Percentiles rank a stretch among this genome's conserved stretches.
phyloP scores from a whole-genome alignment of 805 yeast species.

The Pichia manshurica region DNA sequence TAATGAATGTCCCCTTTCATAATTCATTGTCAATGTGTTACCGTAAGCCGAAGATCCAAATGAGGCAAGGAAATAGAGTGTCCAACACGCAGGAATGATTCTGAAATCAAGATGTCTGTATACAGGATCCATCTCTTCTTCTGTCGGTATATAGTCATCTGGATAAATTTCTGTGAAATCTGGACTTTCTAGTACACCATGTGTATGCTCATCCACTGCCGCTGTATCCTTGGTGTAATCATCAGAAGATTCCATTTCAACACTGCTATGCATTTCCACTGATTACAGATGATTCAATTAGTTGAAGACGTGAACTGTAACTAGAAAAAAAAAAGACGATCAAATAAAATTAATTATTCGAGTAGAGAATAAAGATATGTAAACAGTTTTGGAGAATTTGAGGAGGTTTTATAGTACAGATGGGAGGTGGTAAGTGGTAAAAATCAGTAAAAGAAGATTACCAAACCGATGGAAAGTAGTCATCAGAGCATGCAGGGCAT shows the following conservation, averaged over 20 bases:
- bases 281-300: too few relatives aligned
- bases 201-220: not conserved
- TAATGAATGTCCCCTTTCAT: constrained; percentile 54
- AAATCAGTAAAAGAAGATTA: too few relatives aligned
- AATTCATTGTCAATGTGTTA: constrained; percentile 74
- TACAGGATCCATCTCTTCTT: constrained; percentile 42
- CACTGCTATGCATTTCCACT: not conserved
- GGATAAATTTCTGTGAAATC: constrained; percentile 6
- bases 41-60: constrained; percentile 77
- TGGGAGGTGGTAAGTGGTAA: too few relatives aligned
- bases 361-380: not conserved
- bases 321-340: not conserved
- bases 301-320: not conserved
- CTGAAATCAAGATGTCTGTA: constrained; percentile 62
- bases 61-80: constrained; percentile 69
- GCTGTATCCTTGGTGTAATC: not conserved
- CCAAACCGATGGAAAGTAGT: too few relatives aligned
- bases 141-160: constrained; percentile 18
- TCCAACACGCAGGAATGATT: constrained; percentile 80
- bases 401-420: not conserved
- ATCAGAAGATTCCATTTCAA: not conserved
- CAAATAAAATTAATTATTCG: not conserved
- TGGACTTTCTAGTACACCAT: not conserved
- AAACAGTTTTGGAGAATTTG: not conserved
- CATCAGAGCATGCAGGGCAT: too few relatives aligned